Conservation (phyloP, 2,329 filamentous ascomycete species). For the Pyrenophora teres region DNA sequence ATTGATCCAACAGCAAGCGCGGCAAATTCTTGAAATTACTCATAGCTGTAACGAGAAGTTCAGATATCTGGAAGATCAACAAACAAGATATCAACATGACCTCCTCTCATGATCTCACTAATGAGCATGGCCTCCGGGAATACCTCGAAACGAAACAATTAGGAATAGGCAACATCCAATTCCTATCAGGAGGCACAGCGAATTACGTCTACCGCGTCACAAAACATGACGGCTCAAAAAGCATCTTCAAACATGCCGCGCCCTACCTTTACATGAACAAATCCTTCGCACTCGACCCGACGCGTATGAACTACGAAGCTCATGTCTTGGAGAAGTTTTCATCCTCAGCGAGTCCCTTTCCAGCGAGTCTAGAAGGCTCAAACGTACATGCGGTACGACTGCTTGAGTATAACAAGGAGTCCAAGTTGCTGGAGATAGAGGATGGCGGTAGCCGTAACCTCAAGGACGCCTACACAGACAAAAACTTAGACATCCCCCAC, state of each 20-base stretch:
- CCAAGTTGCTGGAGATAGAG: conserved; percentile 37
- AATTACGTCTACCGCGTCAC: conserved; percentile 45
- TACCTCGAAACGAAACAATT: conserved; percentile 22
- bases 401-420: conserved; percentile 30
- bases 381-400: conserved; percentile 26
- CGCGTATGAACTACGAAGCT: conserved; percentile 46
- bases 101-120: conserved; percentile 20
- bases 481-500: conserved; percentile 18
- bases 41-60: no score
- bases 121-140: conserved; percentile 21
- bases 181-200: conserved; percentile 41
- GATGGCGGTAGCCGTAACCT: conserved; percentile 39
- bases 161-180: conserved; percentile 9
- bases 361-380: background rate
- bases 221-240: conserved; percentile 12
- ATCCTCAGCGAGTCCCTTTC: conserved; percentile 3
- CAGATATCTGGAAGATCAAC: background rate
- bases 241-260: conserved; percentile 45
- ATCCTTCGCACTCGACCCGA: conserved; percentile 31
- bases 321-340: conserved; percentile 27
- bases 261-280: conserved; percentile 33
- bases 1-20: background rate
- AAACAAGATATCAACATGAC: background rate
- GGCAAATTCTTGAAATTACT: background rate
- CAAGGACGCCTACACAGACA: conserved; percentile 39